Base-by-base conservation (phyloP, 129 eudicot genomes). In the Pseudognaphalium luteoalbum region DNA sequence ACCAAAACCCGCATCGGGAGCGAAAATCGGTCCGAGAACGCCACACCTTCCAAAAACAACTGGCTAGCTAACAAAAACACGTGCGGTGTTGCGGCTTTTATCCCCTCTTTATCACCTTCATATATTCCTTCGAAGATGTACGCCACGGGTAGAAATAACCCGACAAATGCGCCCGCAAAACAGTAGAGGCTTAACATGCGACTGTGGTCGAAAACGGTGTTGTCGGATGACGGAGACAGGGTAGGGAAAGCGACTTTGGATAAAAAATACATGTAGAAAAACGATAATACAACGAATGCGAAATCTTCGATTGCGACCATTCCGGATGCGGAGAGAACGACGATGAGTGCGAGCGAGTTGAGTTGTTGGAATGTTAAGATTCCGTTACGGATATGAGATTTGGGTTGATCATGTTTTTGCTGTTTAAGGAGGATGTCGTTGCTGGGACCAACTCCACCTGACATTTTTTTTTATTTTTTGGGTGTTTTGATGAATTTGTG, bases 21-120 rank as follows among this genome's bases (percentile, higher is more conserved):
- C 66, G 97, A 88, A 73, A 93, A 90, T 61, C 82, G 30, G 14
- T 83, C 96, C 6, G 89, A 75, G 51, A 63, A 84, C 35, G 87
- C 66, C 21, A 93, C 63, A 5, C 97, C 98, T 79, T 93, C 98
- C 84, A 90, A 65, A 54, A 90, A 85, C 14, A 94, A 70, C 77
- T 94, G 98, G 59, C 91, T 81, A 0, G 96, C 84, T 12, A 94
- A 65, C 4, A 94, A 75, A 60, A 91, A 91, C 20, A 91, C 85
- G 28, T 88, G 97, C 0, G 98, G 96, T 0, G 90, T 93, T 0
- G 97, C 97, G 0, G 96, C 90, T 72, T 87, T 86, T n/a, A 91
- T 86, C 4, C 96, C 93, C 59, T 87, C 90, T 62, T 86, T 87
- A 17, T 91, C 93, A 0, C 98, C 92, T 39, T 80, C 88, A 3